Evolutionary conservation across 768 basidiomycete species (phyloP), one percentile per base, ranked within the genome.

Genomic region (Rhodocollybia butyracea): DNA sequence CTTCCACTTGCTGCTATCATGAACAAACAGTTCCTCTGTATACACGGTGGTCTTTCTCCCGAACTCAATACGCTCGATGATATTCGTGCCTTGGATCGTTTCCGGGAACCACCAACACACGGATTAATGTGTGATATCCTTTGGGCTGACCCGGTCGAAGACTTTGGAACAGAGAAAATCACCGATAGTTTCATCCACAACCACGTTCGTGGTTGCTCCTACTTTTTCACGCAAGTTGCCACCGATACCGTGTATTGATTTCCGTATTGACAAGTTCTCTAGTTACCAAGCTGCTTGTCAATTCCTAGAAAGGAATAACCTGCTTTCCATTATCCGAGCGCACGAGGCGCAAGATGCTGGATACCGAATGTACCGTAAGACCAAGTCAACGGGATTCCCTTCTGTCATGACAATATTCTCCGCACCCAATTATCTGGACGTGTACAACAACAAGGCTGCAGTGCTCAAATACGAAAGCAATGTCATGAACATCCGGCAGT

Each of bases 381-480:
- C 96, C 4, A 93, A 94, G 72, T 90, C 92, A 19, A 98, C 95
- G 0, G 95, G 96, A 5, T 98, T 99, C 78, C 96, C 97, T 17
- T 96, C 94, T 15, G 95, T 99, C 56, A 98, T 99, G 94, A 98
- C 96, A n/a, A 94, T 99, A 65, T 99, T 99, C 75, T 95, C 92
- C 15, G 95, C 95, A 7, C 97, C 97, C 39, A 95, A 98, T 68
- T 98, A 98, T 67, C 87, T 98, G 56, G 97, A 98, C 65, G 93
- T 98, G 19, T 98, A 98, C 73, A 94, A 96, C 73, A 99, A 99
- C 76, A 98, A 98, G 73, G 97, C 95, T 1, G 97, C 97, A 0
- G 95, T 99, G 21, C 83, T 99, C 66, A 98, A 98, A 74, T 98
- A 98, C 66, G 97, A 98, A 74, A 94, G 91, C 69, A 99, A 99